phyloP scores from a whole-genome alignment of 371 early-diverging fungal genomes.

The Blakeslea trispora region DNA sequence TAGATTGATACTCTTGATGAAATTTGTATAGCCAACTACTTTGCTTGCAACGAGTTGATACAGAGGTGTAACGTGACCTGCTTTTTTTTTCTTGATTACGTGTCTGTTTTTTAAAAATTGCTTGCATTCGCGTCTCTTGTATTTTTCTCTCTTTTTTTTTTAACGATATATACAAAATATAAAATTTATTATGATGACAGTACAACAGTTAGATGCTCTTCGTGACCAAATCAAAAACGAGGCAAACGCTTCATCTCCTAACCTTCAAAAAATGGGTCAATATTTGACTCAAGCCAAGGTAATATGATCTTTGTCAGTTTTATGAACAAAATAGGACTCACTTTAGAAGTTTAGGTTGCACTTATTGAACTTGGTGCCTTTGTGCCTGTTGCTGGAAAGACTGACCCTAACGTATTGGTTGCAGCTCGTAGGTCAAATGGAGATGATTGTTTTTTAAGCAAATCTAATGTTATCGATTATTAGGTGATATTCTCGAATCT shows the following conservation, averaged over 20 bases:
- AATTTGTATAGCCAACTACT: no score
- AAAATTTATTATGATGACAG: slow-evolving; percentile 18
- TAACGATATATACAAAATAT: slow-evolving; percentile 4
- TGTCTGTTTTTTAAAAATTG: slow-evolving; percentile 4
- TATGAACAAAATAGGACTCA: no score
- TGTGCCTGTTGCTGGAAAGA: slow-evolving; percentile 59
- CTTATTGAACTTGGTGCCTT: slow-evolving; percentile 76
- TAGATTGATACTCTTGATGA: no score
- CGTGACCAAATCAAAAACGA: slow-evolving; percentile 64
- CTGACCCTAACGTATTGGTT: slow-evolving; percentile 65
- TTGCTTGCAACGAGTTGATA: no score
- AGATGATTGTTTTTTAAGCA: no score
- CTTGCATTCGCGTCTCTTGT: slow-evolving; percentile 17
- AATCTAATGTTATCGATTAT: no score
- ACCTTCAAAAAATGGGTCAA: slow-evolving; percentile 73
- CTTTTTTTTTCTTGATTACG: slow-evolving; percentile 11
- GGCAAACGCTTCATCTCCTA: slow-evolving; percentile 66
- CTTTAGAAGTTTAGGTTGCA: no score
- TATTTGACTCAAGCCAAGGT: slow-evolving; percentile 83
- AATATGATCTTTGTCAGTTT: no score
- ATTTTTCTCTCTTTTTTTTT: slow-evolving; percentile 3
- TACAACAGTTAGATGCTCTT: slow-evolving; percentile 39
- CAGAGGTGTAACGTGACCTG: background rate
- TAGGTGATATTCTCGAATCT: slow-evolving; percentile 89
- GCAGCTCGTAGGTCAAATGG: slow-evolving; percentile 76